A percentile compares a stretch with the other conserved stretches of the same genome.
Conservation (phyloP, 176 grass and related monocot species). For the Bolboschoenus planiculmis region DNA sequence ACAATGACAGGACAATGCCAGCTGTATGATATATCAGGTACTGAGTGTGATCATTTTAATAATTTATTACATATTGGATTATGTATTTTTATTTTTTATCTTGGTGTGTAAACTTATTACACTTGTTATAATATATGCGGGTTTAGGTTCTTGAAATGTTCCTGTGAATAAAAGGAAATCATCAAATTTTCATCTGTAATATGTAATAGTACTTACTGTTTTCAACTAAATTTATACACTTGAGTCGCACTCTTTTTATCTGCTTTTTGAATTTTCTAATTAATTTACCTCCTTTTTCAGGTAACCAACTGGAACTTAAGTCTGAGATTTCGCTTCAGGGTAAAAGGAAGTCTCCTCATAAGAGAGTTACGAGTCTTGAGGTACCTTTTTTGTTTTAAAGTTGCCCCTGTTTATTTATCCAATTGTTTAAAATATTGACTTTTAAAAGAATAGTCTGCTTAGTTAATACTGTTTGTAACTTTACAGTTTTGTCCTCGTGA, state of each 20-base stretch:
- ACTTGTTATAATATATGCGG: not conserved
- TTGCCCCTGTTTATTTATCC: not conserved
- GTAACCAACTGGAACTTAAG: constrained; percentile 61
- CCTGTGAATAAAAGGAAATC: not conserved
- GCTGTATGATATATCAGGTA: constrained; percentile 86
- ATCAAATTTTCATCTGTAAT: not conserved
- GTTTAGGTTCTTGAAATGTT: not conserved
- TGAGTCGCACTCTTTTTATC: constrained; percentile 3
- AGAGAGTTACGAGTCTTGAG: constrained; percentile 89
- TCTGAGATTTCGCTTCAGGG: constrained; percentile 61
- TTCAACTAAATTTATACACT: not conserved
- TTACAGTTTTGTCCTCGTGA: constrained; percentile 82
- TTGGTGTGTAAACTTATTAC: not conserved
- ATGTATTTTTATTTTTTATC: not conserved
- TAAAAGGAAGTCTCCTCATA: constrained; percentile 76
- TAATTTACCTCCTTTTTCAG: constrained; percentile 24
- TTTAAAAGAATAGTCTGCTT: not conserved
- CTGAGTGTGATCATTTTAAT: constrained; percentile 34
- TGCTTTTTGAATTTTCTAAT: constrained; percentile 4
- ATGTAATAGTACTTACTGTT: not conserved
- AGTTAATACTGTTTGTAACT: constrained; percentile 17
- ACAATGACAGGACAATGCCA: constrained; percentile 79
- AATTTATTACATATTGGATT: constrained; percentile 4
- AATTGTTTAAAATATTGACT: constrained; percentile 1
- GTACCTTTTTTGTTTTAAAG: constrained; percentile 27